phyloP scores from a whole-genome alignment of 2,329 filamentous ascomycete species.

The Tolypocladium endophyticum region DNA sequence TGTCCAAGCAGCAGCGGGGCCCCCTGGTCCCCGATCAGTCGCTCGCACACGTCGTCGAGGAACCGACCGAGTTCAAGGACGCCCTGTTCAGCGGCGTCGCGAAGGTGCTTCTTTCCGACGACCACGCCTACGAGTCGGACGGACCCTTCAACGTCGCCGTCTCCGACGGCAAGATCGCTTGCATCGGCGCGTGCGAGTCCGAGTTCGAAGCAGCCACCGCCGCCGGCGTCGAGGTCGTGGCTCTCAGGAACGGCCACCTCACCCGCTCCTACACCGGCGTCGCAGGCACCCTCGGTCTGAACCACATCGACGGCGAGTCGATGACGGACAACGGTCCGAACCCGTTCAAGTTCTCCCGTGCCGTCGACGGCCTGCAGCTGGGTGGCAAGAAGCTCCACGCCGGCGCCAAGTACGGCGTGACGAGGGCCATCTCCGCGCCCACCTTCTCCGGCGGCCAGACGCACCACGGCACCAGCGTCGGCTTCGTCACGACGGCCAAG shows the following conservation, averaged over 20 bases:
- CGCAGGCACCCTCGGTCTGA: slow-evolving; percentile 49
- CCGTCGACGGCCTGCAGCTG: slow-evolving; percentile 43
- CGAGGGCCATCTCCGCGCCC: slow-evolving; percentile 47
- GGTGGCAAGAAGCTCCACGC: slow-evolving; percentile 45
- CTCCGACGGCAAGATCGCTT: slow-evolving; percentile 41
- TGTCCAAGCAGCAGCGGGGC: slow-evolving; percentile 34
- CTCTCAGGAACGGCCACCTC: slow-evolving; percentile 49
- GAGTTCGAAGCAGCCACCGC: slow-evolving; percentile 28
- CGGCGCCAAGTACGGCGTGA: slow-evolving; percentile 46
- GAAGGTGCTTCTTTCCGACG: slow-evolving; percentile 36
- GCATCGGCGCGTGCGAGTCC: slow-evolving; percentile 40
- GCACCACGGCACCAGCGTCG: slow-evolving; percentile 47
- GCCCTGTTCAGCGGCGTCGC: slow-evolving; percentile 47
- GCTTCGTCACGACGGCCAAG: slow-evolving; percentile 41
- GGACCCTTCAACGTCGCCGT: slow-evolving; percentile 38
- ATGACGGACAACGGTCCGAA: slow-evolving; percentile 41
- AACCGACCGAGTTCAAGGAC: slow-evolving; percentile 24
- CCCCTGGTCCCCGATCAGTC: slow-evolving; percentile 28
- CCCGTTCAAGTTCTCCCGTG: slow-evolving; percentile 41
- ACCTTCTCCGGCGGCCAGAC: slow-evolving; percentile 28
- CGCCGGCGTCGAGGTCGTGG: slow-evolving; percentile 26
- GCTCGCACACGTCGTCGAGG: slow-evolving; percentile 30
- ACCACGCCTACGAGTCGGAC: slow-evolving; percentile 23
- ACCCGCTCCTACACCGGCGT: slow-evolving; percentile 50
- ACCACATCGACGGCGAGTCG: slow-evolving; percentile 49